Base-by-base conservation (phyloP, 1,284 basidiomycete genomes). In the Naganishia cerealis region DNA sequence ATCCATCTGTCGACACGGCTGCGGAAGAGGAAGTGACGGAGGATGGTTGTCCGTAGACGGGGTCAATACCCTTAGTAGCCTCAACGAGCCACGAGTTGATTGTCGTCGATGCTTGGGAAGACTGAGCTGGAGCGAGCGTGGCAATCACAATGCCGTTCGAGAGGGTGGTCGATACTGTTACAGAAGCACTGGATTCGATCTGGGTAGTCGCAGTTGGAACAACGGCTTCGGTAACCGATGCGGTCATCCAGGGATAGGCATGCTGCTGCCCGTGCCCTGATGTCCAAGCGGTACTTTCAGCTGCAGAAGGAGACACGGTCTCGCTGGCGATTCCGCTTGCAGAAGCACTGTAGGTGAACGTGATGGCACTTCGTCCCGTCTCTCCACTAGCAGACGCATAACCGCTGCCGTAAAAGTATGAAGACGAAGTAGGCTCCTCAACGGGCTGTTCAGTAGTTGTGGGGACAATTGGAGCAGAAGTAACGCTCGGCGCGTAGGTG, bases 191-290 rank as follows among this genome's bases (percentile, higher is more conserved):
- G 12, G 53, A 48, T 6, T 43, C 56, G 29, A 38, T 38, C 9
- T 50, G 39, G 39, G 43, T 36, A 15, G 54, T 26, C 24, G 42
- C 46, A 42, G 53, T 43, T 1, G 58, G 26, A 21, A 43, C 66
- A 46, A 21, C 66, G 26, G 66, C 26, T 38, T 24, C 42, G 12
- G 39, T 46, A 5, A 8, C 33, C 15, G 62, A 43, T 9, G 50
- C 39, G 10, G 58, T 67, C 57, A 61, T 50, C 66, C 68, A 66
- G 36, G 68, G 68, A 29, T 69, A 69, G 16, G 68, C 52, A 52
- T 69, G 68, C 29, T 69, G 68, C n/a, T 65, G 63, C 12, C 63
- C 68, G 7, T 57, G 43, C 38, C 68, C 68, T 8, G 66, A 58
- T 0, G 56, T 58, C 66, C 66, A 67, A 12, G 48, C 66, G 40